Percentiles rank a stretch among this genome's conserved stretches.
These are phyloP conservation scores for Farysia itapuensis DNA, from an alignment of 1,284 basidiomycete genomes.

Conservation along the genomic window DNA sequence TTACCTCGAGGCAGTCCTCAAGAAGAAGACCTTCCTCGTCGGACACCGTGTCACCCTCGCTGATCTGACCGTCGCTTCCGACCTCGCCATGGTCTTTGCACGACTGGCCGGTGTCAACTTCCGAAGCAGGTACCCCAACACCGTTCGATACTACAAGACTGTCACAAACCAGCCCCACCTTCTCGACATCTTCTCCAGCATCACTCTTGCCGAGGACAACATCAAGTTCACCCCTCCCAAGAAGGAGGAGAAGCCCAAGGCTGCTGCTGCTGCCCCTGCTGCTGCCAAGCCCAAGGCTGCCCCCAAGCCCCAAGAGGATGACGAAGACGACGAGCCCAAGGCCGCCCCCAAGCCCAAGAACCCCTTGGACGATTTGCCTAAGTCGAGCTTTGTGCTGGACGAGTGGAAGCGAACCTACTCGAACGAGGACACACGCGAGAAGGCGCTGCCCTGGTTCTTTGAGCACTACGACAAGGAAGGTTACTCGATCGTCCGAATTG, in stretches of 20 bases:
- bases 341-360: slow-evolving; percentile 80
- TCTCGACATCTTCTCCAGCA: slow-evolving; percentile 58
- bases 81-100: slow-evolving; percentile 33
- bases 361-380: slow-evolving; percentile 87
- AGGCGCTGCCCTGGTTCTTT: slow-evolving; percentile 53
- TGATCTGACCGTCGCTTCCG: slow-evolving; percentile 73
- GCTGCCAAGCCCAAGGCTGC: slow-evolving; percentile 63
- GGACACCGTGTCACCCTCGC: slow-evolving; percentile 92
- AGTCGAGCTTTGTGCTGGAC: slow-evolving; percentile 89
- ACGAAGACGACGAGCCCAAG: slow-evolving; percentile 65
- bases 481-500: slow-evolving; percentile 86
- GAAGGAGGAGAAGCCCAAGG: slow-evolving; percentile 62
- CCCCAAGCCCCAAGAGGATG: slow-evolving; percentile 68
- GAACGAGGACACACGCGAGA: slow-evolving; percentile 78
- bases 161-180: slow-evolving; percentile 70
- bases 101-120: slow-evolving; percentile 41
- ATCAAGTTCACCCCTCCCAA: slow-evolving; percentile 73
- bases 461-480: slow-evolving; percentile 81
- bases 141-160: slow-evolving; percentile 72
- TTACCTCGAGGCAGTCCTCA: slow-evolving; percentile 75
- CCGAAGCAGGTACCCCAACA: slow-evolving; percentile 66
- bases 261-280: slow-evolving; percentile 51
- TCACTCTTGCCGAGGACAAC: slow-evolving; percentile 72
- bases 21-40: slow-evolving; percentile 83
- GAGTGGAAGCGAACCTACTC: slow-evolving; percentile 98